Evolutionary conservation across 495 filamentous ascomycete genomes (phyloP).

Genomic region (Aspergillus sparsus): DNA sequence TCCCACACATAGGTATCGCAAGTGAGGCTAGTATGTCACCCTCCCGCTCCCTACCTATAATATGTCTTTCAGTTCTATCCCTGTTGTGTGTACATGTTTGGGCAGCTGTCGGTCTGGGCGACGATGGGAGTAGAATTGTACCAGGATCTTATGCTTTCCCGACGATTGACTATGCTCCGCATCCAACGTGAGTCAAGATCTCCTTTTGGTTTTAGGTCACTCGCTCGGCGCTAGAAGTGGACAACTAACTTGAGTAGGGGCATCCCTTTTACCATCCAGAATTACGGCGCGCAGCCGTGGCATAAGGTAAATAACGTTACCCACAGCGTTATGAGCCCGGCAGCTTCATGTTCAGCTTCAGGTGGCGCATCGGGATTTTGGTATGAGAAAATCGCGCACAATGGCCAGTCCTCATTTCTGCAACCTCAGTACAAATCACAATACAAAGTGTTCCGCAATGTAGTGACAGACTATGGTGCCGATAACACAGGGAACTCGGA

Average conservation of each 20-base stretch:
- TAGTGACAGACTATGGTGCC: conserved; percentile 35
- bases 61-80: neutral
- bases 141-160: conserved; percentile 7
- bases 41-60: neutral
- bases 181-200: conserved; percentile 14
- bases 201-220: neutral
- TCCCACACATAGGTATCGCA: neutral
- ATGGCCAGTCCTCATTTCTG: conserved; percentile 37
- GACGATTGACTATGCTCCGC: conserved; percentile 14
- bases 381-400: conserved; percentile 40
- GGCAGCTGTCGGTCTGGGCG: neutral
- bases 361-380: conserved; percentile 27
- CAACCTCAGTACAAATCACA: conserved; percentile 22
- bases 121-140: neutral
- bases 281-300: conserved; percentile 26
- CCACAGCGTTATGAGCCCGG: conserved; percentile 3
- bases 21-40: conserved; percentile 10
- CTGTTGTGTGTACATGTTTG: conserved; percentile 3
- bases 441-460: conserved; percentile 43
- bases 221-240: neutral
- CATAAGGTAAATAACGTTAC: conserved; percentile 6
- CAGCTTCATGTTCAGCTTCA: conserved; percentile 8
- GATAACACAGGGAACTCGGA: conserved; percentile 34
- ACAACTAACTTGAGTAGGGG: conserved; percentile 19
- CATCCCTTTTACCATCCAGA: conserved; percentile 25